Conservation (phyloP, 2,329 filamentous ascomycete species). For the Fusarium clavum region DNA sequence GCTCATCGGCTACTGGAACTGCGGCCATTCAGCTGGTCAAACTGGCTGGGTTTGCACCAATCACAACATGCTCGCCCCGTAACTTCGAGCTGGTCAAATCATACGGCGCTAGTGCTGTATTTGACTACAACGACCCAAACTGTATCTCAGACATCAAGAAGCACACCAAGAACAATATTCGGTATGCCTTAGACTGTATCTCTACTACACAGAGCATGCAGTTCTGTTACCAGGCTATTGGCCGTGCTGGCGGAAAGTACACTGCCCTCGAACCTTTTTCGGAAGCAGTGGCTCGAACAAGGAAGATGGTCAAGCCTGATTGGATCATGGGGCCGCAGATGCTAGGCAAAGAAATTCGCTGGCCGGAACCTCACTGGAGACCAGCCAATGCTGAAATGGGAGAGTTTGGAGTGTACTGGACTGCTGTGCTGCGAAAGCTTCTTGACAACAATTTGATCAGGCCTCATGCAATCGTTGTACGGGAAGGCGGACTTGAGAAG, state of each 20-base stretch:
- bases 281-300: neutral
- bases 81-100: conserved; percentile 26
- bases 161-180: neutral
- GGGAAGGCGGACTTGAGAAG: neutral
- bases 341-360: no score
- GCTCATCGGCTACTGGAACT: conserved; percentile 6
- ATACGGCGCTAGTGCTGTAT: conserved; percentile 12
- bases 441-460: neutral
- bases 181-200: conserved; percentile 4
- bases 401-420: neutral
- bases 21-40: conserved; percentile 17
- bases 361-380: neutral
- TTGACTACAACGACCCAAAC: conserved; percentile 10
- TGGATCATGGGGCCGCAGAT: neutral
- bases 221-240: neutral
- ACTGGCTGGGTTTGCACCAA: neutral
- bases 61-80: conserved; percentile 10
- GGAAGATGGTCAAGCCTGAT: neutral
- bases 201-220: conserved; percentile 1
- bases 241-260: neutral
- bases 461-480: neutral
- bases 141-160: neutral
- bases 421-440: neutral
- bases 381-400: neutral
- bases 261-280: neutral